phyloP scores from a whole-genome alignment of 2,329 filamentous ascomycete species.

The Aspergillus piperis region DNA sequence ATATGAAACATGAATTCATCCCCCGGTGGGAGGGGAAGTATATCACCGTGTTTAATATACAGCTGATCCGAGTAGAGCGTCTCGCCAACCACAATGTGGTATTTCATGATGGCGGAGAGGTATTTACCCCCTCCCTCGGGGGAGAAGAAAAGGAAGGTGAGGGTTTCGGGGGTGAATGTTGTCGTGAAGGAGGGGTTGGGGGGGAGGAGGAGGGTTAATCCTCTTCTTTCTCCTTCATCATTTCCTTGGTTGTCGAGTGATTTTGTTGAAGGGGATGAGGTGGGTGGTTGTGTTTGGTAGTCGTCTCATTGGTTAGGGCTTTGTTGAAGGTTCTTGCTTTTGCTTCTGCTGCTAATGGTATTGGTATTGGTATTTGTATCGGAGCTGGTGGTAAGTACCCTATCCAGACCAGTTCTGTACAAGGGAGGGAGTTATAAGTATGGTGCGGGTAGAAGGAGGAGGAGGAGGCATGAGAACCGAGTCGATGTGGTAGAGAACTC shows the following conservation, averaged over 20 bases:
- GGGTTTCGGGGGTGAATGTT: constrained; percentile 68
- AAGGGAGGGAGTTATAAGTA: constrained; percentile 68
- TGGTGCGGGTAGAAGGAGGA: constrained; percentile 64
- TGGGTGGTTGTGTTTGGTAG: too few relatives aligned
- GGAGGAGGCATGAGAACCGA: constrained; percentile 76
- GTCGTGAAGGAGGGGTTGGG: constrained; percentile 75
- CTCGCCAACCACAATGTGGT: constrained; percentile 72
- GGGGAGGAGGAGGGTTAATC: constrained; percentile 74
- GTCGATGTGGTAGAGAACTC: constrained; percentile 77
- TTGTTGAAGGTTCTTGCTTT: too few relatives aligned
- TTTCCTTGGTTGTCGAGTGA: too few relatives aligned
- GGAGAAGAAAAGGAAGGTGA: constrained; percentile 79
- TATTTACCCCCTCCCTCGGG: constrained; percentile 71
- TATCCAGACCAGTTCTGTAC: constrained; percentile 69
- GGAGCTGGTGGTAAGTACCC: constrained; percentile 52
- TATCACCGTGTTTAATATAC: constrained; percentile 60
- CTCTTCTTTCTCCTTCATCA: too few relatives aligned
- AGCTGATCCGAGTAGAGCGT: constrained; percentile 74
- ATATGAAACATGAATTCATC: too few relatives aligned
- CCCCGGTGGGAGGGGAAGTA: constrained; percentile 10
- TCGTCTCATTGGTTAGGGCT: too few relatives aligned
- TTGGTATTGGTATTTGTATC: too few relatives aligned
- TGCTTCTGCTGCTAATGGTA: constrained; percentile 27
- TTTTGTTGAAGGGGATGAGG: too few relatives aligned
- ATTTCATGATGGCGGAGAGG: constrained; percentile 74